Evolutionary conservation across 139 green algal genomes (phyloP).

Genomic region (Yamagishiella unicocca): DNA sequence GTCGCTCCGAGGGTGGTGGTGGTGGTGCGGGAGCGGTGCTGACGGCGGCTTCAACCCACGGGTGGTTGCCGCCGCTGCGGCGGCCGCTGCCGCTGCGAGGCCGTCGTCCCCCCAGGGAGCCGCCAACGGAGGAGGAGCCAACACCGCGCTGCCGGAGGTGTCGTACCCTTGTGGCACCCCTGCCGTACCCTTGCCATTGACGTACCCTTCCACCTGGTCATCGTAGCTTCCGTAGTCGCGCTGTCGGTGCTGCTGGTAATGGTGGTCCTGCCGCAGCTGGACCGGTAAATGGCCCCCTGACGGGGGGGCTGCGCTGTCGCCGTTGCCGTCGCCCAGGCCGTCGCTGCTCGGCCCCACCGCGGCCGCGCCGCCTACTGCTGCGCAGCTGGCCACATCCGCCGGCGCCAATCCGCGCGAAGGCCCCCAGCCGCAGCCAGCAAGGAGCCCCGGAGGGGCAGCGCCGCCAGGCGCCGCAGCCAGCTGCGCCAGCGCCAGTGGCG

Average conservation of each 20-base stretch:
- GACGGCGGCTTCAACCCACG: background rate
- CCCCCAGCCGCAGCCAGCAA: background rate
- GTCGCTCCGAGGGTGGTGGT: background rate
- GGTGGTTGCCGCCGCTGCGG: background rate
- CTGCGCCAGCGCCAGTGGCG: conserved; percentile 7
- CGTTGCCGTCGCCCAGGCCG: background rate
- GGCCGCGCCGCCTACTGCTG: background rate
- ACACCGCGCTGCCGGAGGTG: no score
- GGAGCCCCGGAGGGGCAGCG: background rate
- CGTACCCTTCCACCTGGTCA: no score
- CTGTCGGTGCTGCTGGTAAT: background rate
- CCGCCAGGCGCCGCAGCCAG: background rate
- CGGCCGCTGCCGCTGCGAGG: background rate
- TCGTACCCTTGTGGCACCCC: no score
- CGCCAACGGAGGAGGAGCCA: no score
- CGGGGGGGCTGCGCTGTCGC: background rate
- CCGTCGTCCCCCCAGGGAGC: no score
- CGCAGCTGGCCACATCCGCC: background rate
- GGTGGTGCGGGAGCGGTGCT: background rate
- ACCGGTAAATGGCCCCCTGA: background rate
- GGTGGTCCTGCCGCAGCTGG: background rate
- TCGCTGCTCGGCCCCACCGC: background rate
- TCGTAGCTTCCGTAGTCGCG: no score
- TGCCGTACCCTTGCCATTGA: no score
- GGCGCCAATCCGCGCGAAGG: background rate